A percentile compares a stretch with the other conserved stretches of the same genome.
Evolutionary conservation across 2,329 filamentous ascomycete species (phyloP).

Genomic region (Sarocladium kiliense): DNA sequence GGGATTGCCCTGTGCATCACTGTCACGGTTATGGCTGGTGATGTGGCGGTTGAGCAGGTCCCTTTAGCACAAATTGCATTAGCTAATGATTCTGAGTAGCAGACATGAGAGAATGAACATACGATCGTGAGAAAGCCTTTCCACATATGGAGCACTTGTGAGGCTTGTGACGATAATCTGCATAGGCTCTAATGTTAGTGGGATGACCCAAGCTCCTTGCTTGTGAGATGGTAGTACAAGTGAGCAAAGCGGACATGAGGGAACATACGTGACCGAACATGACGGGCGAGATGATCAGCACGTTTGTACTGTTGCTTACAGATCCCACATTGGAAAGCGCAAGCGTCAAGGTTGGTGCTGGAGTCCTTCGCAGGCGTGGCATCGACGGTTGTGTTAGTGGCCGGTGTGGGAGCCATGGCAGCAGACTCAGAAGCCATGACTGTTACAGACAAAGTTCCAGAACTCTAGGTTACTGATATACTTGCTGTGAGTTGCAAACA

Average conservation of each 20-base stretch:
- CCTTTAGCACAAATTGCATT: slow-evolving; percentile 11
- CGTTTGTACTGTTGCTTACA: slow-evolving; percentile 23
- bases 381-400: no score
- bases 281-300: slow-evolving; percentile 25
- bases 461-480: no score
- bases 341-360: no score
- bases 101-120: slow-evolving; percentile 6
- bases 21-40: slow-evolving; percentile 15
- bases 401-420: no score
- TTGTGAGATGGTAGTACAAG: no score
- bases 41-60: slow-evolving; percentile 22
- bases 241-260: background rate
- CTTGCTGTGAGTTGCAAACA: no score
- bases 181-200: background rate
- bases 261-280: slow-evolving; percentile 26
- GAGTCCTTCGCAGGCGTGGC: no score
- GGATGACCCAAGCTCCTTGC: background rate
- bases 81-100: no score
- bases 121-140: slow-evolving; percentile 25
- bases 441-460: no score
- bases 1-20: slow-evolving; percentile 1
- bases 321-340: slow-evolving; percentile 20
- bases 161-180: slow-evolving; percentile 19
- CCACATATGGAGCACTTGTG: slow-evolving; percentile 23
- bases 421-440: no score